Base-by-base conservation (phyloP, 2,329 filamentous ascomycete genomes). In the Byssochlamys sp. region DNA sequence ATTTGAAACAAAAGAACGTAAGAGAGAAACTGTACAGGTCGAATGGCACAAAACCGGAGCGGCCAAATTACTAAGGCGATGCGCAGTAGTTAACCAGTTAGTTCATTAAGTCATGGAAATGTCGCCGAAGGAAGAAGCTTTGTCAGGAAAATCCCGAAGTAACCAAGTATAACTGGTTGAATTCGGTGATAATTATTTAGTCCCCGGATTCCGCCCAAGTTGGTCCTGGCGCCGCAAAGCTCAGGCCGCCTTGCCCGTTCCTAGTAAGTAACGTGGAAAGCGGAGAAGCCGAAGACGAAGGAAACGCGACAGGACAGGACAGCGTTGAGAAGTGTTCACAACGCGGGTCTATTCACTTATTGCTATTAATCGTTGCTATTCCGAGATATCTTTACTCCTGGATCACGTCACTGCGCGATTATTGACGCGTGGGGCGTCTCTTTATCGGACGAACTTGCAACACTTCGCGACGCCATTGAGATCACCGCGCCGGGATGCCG, bases 401-500 rank as follows among this genome's bases (percentile, higher is more conserved):
- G 5, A n/a, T 45, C 19, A 19, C 19, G 10, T 33, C 6, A 19
- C 39, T 45, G 5, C 39, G 39, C 39, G 39, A 24, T 19, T 19
- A 24, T 19, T 19, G 7, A 45, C n/a, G 39, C 39, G 39, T 45
- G 3, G n/a, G 12, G 35, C 39, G 39, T 14, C 39, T 19, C 19
- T 4, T 19, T 45, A 45, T 45, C n/a, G n/a, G 39, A 19, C 19
- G 19, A 24, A 45, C 35, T 39, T 39, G 39, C 39, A 19, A 24
- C 39, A 45, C 29, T 10, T n/a, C 39, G 39, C 39, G n/a, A 45
- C 14, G 39, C 39, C 39, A 45, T 45, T 45, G 39, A 19, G 39
- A 45, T 45, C 9, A 35, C 27, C 4, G 28, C 52, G 52, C 52
- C 25, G 25, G 10, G 26, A 73, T 73, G 71, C 60, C 65, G 24